A percentile compares a stretch with the other conserved stretches of the same genome.
Conservation (phyloP, 805 yeast species). For the Kluyveromyces lactis region DNA sequence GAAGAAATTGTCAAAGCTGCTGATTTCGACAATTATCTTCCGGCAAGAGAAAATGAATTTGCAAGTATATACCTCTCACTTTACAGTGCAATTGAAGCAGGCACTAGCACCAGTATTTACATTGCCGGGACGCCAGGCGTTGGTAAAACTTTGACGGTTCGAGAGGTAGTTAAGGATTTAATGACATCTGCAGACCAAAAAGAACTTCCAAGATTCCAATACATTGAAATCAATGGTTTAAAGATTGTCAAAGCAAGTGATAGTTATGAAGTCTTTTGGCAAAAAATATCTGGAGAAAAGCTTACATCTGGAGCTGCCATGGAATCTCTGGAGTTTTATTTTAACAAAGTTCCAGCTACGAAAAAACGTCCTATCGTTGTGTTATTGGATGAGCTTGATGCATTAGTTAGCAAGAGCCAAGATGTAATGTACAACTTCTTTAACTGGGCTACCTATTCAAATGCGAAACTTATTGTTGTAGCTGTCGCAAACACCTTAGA, state of each 20-base stretch:
- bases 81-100: constrained; percentile 60
- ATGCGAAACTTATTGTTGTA: constrained; percentile 74
- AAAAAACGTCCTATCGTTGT: constrained; percentile 50
- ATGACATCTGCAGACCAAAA: constrained; percentile 33
- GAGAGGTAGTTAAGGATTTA: constrained; percentile 74
- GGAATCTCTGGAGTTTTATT: constrained; percentile 61
- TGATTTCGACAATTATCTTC: constrained; percentile 44
- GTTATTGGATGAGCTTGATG: constrained; percentile 88
- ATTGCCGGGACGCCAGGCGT: constrained; percentile 98
- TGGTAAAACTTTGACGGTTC: constrained; percentile 89
- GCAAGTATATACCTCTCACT: constrained; percentile 57
- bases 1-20: constrained; percentile 31
- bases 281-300: constrained; percentile 52
- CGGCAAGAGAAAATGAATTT: constrained; percentile 83
- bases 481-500: constrained; percentile 98
- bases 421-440: constrained; percentile 90
- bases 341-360: constrained; percentile 33
- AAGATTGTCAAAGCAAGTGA: constrained; percentile 70
- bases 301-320: constrained; percentile 60
- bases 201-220: constrained; percentile 48
- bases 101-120: constrained; percentile 76
- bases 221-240: constrained; percentile 84
- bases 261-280: constrained; percentile 80
- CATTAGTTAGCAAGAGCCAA: constrained; percentile 69
- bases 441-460: constrained; percentile 88